Evolutionary conservation across 148 eudicot genomes (phyloP).

Genomic region (Diospyros lotus): DNA sequence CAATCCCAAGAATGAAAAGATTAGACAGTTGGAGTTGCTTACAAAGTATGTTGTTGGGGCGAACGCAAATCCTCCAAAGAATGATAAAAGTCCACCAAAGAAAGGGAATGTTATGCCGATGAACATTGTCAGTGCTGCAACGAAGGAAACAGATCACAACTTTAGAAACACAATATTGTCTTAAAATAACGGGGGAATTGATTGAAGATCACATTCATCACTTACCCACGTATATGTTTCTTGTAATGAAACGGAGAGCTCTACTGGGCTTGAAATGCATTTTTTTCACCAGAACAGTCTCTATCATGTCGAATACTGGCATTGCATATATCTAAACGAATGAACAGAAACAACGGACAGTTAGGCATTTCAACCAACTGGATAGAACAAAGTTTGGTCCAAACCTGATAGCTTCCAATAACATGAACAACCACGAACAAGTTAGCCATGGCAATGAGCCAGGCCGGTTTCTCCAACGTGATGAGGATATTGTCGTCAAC

Average conservation of each 20-base stretch:
- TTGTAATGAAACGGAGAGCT: conserved; percentile 28
- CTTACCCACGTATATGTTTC: conserved; percentile 44
- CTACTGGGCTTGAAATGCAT: conserved; percentile 28
- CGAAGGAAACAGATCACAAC: not conserved
- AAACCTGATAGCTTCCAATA: conserved; percentile 36
- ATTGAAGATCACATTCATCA: not conserved
- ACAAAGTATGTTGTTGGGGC: conserved; percentile 37
- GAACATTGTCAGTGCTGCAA: conserved; percentile 33
- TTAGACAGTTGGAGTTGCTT: conserved; percentile 7
- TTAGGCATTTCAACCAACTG: not conserved
- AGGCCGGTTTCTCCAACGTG: conserved; percentile 21
- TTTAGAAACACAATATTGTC: not conserved
- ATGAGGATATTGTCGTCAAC: conserved; percentile 26
- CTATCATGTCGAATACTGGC: conserved; percentile 49
- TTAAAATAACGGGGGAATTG: not conserved
- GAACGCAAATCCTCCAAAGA: conserved; percentile 35
- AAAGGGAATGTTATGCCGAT: conserved; percentile 28
- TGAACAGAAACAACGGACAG: not conserved
- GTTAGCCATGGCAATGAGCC: conserved; percentile 36
- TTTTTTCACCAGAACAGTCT: conserved; percentile 32
- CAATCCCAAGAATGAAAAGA: not conserved
- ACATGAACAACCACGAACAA: conserved; percentile 33
- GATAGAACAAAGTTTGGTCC: not conserved
- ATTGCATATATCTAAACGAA: conserved; percentile 36
- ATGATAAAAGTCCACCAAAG: conserved; percentile 31